phyloP scores from a whole-genome alignment of 305 asterid species.

The Solanum hybrid region DNA sequence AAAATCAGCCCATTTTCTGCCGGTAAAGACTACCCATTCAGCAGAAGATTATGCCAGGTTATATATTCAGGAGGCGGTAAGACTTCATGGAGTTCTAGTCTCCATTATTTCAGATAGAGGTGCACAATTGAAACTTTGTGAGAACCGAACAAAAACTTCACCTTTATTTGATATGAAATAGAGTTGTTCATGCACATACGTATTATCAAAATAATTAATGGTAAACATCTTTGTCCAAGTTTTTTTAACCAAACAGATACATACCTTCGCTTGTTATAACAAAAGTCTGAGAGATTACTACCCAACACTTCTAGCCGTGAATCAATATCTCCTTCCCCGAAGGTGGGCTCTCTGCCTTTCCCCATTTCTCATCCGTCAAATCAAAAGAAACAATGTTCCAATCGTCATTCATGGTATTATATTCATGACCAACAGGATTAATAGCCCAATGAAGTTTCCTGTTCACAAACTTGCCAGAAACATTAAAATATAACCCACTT shows the following conservation, averaged over 20 bases:
- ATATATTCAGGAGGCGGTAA: too few species aligned
- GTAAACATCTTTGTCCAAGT: constrained; percentile 35
- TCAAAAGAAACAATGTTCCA: not conserved
- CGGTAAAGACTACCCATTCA: too few species aligned
- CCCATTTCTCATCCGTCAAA: not conserved
- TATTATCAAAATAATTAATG: not conserved
- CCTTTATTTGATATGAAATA: constrained; percentile 26
- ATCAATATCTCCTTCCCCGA: constrained; percentile 12
- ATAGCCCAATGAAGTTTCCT: constrained; percentile 60
- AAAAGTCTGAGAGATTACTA: constrained; percentile 27
- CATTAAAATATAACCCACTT: not conserved
- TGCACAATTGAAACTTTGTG: not conserved
- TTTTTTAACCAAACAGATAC: constrained; percentile 18
- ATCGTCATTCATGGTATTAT: too few species aligned
- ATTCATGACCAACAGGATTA: too few species aligned
- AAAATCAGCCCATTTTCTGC: too few species aligned
- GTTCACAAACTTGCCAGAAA: constrained; percentile 16
- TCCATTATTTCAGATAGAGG: too few species aligned
- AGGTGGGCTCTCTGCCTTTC: not conserved
- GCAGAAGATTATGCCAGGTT: too few species aligned
- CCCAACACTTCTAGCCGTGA: constrained; percentile 31
- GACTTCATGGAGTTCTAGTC: too few species aligned
- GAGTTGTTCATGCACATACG: constrained; percentile 8
- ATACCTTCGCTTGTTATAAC: not conserved
- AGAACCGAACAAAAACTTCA: constrained; percentile 14